Base-by-base conservation (phyloP, 306 rosid genomes). In the Mimosa pudica region DNA sequence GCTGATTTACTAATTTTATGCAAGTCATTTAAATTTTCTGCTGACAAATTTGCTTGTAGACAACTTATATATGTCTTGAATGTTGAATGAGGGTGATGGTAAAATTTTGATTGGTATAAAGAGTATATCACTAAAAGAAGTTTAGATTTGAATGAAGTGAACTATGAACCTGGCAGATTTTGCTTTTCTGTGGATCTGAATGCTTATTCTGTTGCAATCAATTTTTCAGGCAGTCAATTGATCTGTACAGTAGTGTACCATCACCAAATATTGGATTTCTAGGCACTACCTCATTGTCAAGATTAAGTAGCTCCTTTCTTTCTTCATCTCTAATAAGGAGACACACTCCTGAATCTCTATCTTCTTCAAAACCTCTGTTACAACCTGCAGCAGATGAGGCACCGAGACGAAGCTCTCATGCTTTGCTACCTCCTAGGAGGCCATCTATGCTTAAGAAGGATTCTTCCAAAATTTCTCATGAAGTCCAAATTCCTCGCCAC, bases 161-260 rank as follows among this genome's bases (percentile, higher is more conserved):
- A 14, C 30, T 5, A 17, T 38, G 14, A 0, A 41, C 48, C 71
- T 36, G 47, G 30, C 8, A 17, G 51, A 44, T 68, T 68, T 68
- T 24, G 30, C 30, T 24, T 24, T 24, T 24, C 30, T 0, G 0
- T 24, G 30, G 30, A 24, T 38, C 7, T 73, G 62, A 85, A 70
- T 17, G 32, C 84, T 83, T 12, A 62, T 45, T 70, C 33, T 55
- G 12, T 71, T 11, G 64, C 18, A 7, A 36, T 84, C 60, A 73
- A 49, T 78, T 69, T 87, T 88, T 63, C 94, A 96, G 99, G 93
- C 97, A 96, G 74, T 96, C 99, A 32, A 96, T 96, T 42, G 99
- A 96, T 88, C 85, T 96, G 74, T 90, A 93, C 51, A 89, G 99
- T 70, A 96, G 98, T 75, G 96, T 96, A 1, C 94, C 92, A 54